These are phyloP conservation scores for Coriaria nepalensis DNA, from an alignment of 306 rosid genomes.

Conservation along the genomic window DNA sequence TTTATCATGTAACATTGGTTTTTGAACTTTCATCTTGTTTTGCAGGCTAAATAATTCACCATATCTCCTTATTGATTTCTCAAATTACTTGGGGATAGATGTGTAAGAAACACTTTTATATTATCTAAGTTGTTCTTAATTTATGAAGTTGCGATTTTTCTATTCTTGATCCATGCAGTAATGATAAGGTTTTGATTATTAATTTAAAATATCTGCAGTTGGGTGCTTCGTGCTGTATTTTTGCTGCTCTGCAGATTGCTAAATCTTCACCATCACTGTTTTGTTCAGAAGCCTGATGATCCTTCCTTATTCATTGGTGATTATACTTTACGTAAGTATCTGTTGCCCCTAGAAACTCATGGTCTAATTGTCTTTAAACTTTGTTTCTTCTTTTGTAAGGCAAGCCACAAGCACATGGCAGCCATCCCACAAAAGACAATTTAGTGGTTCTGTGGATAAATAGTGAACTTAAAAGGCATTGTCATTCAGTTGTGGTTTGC, in stretches of 20 bases:
- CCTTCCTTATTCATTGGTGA: slow-evolving; percentile 57
- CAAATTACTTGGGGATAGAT: slow-evolving; percentile 41
- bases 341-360: slow-evolving; percentile 6
- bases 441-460: too few species aligned
- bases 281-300: slow-evolving; percentile 62
- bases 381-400: background rate
- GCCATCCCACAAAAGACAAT: too few species aligned
- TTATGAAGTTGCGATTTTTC: slow-evolving; percentile 1
- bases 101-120: slow-evolving; percentile 41
- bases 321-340: slow-evolving; percentile 52
- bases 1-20: slow-evolving; percentile 1
- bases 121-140: background rate
- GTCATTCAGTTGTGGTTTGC: too few species aligned
- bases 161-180: slow-evolving; percentile 3
- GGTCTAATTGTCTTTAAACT: background rate
- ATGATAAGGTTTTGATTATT: slow-evolving; percentile 9
- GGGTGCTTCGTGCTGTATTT: slow-evolving; percentile 60
- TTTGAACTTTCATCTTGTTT: slow-evolving; percentile 13
- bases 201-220: slow-evolving; percentile 34
- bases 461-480: too few species aligned
- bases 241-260: slow-evolving; percentile 68
- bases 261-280: slow-evolving; percentile 53
- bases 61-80: slow-evolving; percentile 81
- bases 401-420: too few species aligned
- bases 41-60: slow-evolving; percentile 55